Evolutionary conservation across 2,329 filamentous ascomycete genomes (phyloP).

Genomic region (Alternaria dauci): DNA sequence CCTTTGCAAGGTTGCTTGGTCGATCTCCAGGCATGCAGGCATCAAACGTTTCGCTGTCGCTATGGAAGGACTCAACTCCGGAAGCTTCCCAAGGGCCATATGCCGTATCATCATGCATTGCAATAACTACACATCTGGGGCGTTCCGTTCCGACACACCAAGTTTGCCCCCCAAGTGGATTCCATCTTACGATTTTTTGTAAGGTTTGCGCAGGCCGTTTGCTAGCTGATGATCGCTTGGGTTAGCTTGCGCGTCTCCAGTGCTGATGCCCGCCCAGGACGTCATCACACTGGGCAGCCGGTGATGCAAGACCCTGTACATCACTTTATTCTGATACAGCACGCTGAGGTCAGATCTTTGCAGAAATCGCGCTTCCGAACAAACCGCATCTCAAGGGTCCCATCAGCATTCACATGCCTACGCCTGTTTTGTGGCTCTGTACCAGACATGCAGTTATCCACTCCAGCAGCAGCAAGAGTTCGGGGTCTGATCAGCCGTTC

Average conservation of each 20-base stretch:
- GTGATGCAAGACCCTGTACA: slow-evolving; percentile 37
- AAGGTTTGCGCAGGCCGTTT: slow-evolving; percentile 8
- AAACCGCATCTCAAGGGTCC: slow-evolving; percentile 4
- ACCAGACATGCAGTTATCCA: slow-evolving; percentile 10
- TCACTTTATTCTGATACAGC: slow-evolving; percentile 26
- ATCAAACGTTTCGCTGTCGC: slow-evolving; percentile 28
- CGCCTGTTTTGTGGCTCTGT: not conserved
- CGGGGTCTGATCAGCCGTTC: not conserved
- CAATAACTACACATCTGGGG: slow-evolving; percentile 14
- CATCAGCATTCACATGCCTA: slow-evolving; percentile 3
- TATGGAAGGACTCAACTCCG: slow-evolving; percentile 30
- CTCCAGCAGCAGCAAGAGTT: not conserved
- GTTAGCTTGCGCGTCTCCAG: slow-evolving; percentile 16
- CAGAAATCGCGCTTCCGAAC: slow-evolving; percentile 20
- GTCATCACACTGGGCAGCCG: slow-evolving; percentile 27
- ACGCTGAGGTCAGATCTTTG: slow-evolving; percentile 30
- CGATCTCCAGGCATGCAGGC: slow-evolving; percentile 15
- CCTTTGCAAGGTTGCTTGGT: not conserved
- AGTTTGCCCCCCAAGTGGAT: slow-evolving; percentile 3
- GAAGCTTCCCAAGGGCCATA: slow-evolving; percentile 28
- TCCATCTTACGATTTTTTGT: slow-evolving; percentile 3
- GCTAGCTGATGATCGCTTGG: slow-evolving; percentile 13
- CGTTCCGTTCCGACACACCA: slow-evolving; percentile 10
- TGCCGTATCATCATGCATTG: slow-evolving; percentile 21
- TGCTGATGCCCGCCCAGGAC: slow-evolving; percentile 14